These are phyloP conservation scores for Viola odorata DNA, from an alignment of 345 rosid species.

Conservation along the genomic window DNA sequence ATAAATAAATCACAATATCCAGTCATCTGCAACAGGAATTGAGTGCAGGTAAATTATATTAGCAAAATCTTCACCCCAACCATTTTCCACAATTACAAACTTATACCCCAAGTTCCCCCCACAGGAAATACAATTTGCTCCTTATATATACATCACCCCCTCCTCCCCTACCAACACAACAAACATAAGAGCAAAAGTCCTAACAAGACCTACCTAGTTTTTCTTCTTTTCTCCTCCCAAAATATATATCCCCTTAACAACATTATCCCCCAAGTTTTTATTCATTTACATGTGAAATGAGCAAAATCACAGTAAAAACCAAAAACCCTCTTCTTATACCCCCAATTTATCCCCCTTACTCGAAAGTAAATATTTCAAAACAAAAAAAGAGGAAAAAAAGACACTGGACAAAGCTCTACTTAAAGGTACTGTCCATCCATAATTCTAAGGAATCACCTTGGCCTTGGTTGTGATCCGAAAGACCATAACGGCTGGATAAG, in stretches of 20 bases:
- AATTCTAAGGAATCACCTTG: conserved; percentile 44
- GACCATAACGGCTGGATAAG: conserved; percentile 57
- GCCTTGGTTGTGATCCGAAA: conserved; percentile 57
- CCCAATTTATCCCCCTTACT: conserved; percentile 19
- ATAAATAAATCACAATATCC: too few species aligned
- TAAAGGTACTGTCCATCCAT: conserved; percentile 5
- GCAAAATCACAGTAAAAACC: conserved; percentile 23
- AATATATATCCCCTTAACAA: conserved; percentile 16
- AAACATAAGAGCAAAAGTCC: conserved; percentile 19
- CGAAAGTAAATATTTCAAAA: conserved; percentile 21
- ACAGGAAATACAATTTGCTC: conserved; percentile 24
- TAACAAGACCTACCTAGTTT: conserved; percentile 24
- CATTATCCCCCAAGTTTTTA: conserved; percentile 26
- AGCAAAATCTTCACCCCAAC: conserved; percentile 26
- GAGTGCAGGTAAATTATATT: conserved; percentile 28
- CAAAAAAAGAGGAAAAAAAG: conserved; percentile 14
- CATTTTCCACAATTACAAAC: conserved; percentile 39
- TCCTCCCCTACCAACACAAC: conserved; percentile 42
- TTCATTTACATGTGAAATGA: conserved; percentile 43
- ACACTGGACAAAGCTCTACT: conserved; percentile 1
- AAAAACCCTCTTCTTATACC: conserved; percentile 6
- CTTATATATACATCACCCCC: conserved; percentile 44
- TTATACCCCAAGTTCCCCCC: conserved; percentile 25
- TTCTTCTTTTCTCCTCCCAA: conserved; percentile 20
- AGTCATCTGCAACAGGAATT: conserved; percentile 15